These are phyloP conservation scores for Nemania sp. DNA, from an alignment of 2,329 filamentous ascomycete species.

Conservation along the genomic window DNA sequence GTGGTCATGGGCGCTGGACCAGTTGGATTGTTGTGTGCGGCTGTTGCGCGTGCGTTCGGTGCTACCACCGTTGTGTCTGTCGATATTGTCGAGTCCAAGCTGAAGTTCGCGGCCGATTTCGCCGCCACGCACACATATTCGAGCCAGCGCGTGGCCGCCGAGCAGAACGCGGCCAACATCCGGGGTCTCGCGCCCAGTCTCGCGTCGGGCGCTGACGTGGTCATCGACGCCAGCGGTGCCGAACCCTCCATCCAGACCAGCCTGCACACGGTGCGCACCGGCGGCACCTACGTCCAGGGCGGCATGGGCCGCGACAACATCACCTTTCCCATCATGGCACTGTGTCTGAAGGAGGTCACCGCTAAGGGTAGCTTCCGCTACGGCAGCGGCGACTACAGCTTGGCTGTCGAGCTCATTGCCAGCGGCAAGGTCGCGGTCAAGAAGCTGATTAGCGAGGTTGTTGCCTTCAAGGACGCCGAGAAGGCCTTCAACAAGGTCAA, in stretches of 20 bases:
- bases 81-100: constrained; percentile 78
- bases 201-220: constrained; percentile 70
- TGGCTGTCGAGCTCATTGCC: constrained; percentile 77
- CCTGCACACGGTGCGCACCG: constrained; percentile 70
- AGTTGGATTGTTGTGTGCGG: constrained; percentile 84
- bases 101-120: constrained; percentile 77
- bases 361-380: constrained; percentile 90
- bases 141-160: constrained; percentile 63
- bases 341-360: constrained; percentile 88
- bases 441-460: constrained; percentile 75
- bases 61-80: constrained; percentile 82
- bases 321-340: constrained; percentile 86
- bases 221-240: constrained; percentile 79
- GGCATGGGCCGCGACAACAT: constrained; percentile 91
- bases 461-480: constrained; percentile 81
- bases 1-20: constrained; percentile 87
- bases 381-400: constrained; percentile 81
- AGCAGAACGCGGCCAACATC: constrained; percentile 74
- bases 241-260: constrained; percentile 77
- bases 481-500: constrained; percentile 86
- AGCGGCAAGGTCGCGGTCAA: constrained; percentile 78
- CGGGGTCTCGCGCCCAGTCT: constrained; percentile 62
- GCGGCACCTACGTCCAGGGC: constrained; percentile 80
- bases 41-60: constrained; percentile 84
- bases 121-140: constrained; percentile 72